phyloP scores from a whole-genome alignment of 2,329 filamentous ascomycete species.

The Trichoderma sp. region DNA sequence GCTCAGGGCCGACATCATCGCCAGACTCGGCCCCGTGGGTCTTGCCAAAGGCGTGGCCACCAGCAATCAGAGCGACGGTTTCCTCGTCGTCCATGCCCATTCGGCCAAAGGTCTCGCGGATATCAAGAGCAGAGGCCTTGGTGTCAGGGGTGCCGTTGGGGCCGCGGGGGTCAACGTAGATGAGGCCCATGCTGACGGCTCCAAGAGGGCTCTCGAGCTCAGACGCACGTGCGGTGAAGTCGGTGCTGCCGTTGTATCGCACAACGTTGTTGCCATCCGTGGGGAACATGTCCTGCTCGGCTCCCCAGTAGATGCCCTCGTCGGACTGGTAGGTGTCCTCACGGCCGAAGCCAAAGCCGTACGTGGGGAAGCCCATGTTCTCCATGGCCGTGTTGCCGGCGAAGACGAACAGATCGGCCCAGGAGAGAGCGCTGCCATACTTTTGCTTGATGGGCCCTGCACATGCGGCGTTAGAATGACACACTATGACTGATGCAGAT shows the following conservation, averaged over 20 bases:
- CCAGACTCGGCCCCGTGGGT: constrained; percentile 70
- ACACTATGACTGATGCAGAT: background rate
- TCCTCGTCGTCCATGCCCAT: constrained; percentile 84
- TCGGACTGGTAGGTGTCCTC: constrained; percentile 73
- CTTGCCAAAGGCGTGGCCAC: constrained; percentile 78
- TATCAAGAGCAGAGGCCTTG: constrained; percentile 67
- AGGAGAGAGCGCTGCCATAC: constrained; percentile 79
- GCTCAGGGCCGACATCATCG: constrained; percentile 64
- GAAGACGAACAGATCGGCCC: constrained; percentile 71
- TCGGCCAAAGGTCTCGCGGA: constrained; percentile 71
- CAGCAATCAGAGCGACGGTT: constrained; percentile 75
- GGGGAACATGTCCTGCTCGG: constrained; percentile 68
- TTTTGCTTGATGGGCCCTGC: constrained; percentile 74
- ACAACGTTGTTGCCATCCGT: constrained; percentile 57
- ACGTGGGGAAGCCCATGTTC: constrained; percentile 71
- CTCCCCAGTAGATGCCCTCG: constrained; percentile 75
- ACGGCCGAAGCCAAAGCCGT: constrained; percentile 72
- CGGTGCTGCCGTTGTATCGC: constrained; percentile 61
- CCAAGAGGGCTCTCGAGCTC: constrained; percentile 68
- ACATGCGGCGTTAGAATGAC: background rate
- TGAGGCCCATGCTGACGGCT: constrained; percentile 69
- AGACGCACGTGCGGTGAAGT: constrained; percentile 54
- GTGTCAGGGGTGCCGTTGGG: constrained; percentile 72
- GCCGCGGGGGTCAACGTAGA: constrained; percentile 80
- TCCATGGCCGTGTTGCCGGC: constrained; percentile 76